phyloP scores from a whole-genome alignment of 2,329 filamentous ascomycete species.

The Phymatotrichopsis omnivora region DNA sequence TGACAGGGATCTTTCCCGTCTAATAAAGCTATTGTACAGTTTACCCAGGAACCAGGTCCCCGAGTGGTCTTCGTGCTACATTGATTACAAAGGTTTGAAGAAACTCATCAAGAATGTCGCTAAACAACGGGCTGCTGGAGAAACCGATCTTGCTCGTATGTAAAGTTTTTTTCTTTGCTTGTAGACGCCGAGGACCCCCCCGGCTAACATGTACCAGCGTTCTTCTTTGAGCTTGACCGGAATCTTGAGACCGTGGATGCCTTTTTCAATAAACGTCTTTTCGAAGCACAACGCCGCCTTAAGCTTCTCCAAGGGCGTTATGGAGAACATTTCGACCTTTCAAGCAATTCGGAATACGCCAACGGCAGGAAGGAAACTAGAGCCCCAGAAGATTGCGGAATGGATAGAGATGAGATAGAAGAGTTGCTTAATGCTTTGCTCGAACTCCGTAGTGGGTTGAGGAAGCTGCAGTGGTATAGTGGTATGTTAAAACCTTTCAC shows the following conservation, averaged over 20 bases:
- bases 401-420: conserved; percentile 75
- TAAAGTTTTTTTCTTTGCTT: conserved; percentile 24
- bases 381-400: conserved; percentile 17
- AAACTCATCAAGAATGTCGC: conserved; percentile 80
- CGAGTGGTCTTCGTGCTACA: conserved; percentile 74
- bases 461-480: conserved; percentile 94
- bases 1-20: conserved; percentile 8
- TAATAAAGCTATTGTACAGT: too few relatives aligned
- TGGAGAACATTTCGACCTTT: conserved; percentile 40
- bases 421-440: conserved; percentile 84
- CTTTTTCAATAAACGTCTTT: conserved; percentile 94
- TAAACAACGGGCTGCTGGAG: conserved; percentile 56
- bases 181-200: neutral
- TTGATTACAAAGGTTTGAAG: conserved; percentile 87
- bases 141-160: conserved; percentile 85
- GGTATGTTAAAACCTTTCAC: conserved; percentile 14
- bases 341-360: conserved; percentile 7
- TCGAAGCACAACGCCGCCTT: conserved; percentile 71
- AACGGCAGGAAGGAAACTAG: conserved; percentile 16
- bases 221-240: conserved; percentile 92
- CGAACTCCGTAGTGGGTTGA: conserved; percentile 73
- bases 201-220: conserved; percentile 50
- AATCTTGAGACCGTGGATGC: conserved; percentile 94
- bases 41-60: conserved; percentile 75
- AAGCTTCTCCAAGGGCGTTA: conserved; percentile 82